A percentile compares a stretch with the other conserved stretches of the same genome.
phyloP scores from a whole-genome alignment of 1,284 basidiomycete species.

The Heterobasidion irregulare region DNA sequence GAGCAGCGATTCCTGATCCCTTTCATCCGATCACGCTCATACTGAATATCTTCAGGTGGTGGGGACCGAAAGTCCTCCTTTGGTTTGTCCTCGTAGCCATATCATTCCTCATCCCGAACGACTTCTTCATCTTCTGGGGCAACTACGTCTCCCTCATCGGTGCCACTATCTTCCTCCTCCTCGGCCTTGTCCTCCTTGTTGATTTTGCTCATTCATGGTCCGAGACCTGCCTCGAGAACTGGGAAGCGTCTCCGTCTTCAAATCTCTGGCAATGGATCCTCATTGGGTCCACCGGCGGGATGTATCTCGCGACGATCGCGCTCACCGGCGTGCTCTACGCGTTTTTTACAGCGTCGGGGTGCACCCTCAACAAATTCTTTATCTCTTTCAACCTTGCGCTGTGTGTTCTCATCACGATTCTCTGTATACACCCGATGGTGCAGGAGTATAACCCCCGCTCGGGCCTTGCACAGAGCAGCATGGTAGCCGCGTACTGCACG shows the following conservation, averaged over 20 bases:
- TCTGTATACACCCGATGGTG: conserved; percentile 81
- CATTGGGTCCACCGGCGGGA: conserved; percentile 84
- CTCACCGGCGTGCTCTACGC: conserved; percentile 86
- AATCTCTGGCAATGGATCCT: conserved; percentile 96
- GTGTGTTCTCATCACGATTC: conserved; percentile 72
- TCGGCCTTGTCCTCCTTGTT: conserved; percentile 94
- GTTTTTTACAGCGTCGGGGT: conserved; percentile 86
- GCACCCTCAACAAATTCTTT: conserved; percentile 90
- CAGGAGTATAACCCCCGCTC: conserved; percentile 94
- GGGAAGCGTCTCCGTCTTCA: conserved; percentile 76
- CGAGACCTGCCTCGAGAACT: conserved; percentile 92
- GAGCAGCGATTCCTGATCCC: conserved; percentile 15
- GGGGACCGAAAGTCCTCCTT: conserved; percentile 92
- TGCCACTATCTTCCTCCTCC: conserved; percentile 89
- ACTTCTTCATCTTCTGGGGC: conserved; percentile 95
- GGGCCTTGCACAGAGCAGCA: conserved; percentile 90
- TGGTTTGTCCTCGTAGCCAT: conserved; percentile 75
- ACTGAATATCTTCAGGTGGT: conserved; percentile 61
- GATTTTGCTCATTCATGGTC: conserved; percentile 99
- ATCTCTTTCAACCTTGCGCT: conserved; percentile 90
- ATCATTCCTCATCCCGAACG: conserved; percentile 91
- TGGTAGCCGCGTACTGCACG: conserved; percentile 96
- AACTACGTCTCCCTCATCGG: conserved; percentile 90
- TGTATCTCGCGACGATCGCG: conserved; percentile 80
- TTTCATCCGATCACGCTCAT: background rate